A percentile compares a stretch with the other conserved stretches of the same genome.
Conservation (phyloP, 179 eudicot species). For the Silene vulgaris region DNA sequence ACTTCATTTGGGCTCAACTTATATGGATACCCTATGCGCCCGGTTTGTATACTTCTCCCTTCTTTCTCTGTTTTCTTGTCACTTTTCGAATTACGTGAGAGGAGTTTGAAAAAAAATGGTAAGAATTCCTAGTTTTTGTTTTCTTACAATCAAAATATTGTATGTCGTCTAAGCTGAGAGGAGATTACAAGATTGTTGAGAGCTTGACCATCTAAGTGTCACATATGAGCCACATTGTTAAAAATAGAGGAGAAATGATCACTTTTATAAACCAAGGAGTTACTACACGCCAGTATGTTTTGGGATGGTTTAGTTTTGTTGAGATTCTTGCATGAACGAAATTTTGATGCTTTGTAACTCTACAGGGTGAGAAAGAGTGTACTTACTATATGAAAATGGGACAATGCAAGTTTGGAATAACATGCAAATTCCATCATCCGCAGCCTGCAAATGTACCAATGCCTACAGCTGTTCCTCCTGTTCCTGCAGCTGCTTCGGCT, state of each 20-base stretch:
- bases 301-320: not conserved
- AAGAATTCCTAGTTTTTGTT: not conserved
- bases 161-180: not conserved
- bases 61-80: not conserved
- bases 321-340: not conserved
- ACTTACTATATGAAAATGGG: slow-evolving; percentile 39
- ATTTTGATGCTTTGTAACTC: slow-evolving; percentile 2
- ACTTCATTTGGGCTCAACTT: slow-evolving; percentile 6
- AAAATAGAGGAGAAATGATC: too few species aligned
- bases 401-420: slow-evolving; percentile 47
- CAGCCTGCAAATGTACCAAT: slow-evolving; percentile 52
- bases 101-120: not conserved
- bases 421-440: slow-evolving; percentile 97
- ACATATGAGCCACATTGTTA: too few species aligned
- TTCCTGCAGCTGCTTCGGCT: slow-evolving; percentile 4
- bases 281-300: not conserved
- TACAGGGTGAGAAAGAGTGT: slow-evolving; percentile 45
- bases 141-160: not conserved
- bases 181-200: not conserved
- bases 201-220: too few species aligned
- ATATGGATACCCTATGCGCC: slow-evolving; percentile 15
- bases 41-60: not conserved
- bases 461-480: slow-evolving; percentile 43
- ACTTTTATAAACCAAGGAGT: not conserved
- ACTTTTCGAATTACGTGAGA: not conserved